Percentiles rank a stretch among this genome's conserved stretches.
phyloP scores from a whole-genome alignment of 2,329 filamentous ascomycete species.

The Exophiala sideris region DNA sequence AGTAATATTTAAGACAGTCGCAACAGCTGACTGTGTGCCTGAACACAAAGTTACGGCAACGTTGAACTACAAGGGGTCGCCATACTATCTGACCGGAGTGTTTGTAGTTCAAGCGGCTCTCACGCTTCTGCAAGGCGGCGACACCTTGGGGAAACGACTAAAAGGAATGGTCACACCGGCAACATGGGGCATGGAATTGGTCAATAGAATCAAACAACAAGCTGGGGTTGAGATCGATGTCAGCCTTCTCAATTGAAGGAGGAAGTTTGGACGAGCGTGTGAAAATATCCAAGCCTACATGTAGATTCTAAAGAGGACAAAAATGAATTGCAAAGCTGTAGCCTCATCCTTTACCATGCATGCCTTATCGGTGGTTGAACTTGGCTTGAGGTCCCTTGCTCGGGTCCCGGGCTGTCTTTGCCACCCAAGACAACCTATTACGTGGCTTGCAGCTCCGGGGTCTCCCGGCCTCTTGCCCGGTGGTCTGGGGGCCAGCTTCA shows the following conservation, averaged over 20 bases:
- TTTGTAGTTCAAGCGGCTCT: conserved; percentile 43
- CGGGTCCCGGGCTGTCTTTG: not conserved
- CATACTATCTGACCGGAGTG: conserved; percentile 42
- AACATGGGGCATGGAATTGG: conserved; percentile 43
- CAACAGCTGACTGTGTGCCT: not conserved
- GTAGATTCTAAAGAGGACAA: not conserved
- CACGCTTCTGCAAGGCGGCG: conserved; percentile 39
- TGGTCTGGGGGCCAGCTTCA: no score
- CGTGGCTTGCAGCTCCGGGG: no score
- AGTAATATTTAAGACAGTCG: not conserved
- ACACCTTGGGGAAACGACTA: conserved; percentile 38
- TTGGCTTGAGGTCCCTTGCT: not conserved
- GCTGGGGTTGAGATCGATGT: conserved; percentile 26
- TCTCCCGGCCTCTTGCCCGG: no score
- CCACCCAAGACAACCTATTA: not conserved
- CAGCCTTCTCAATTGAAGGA: not conserved
- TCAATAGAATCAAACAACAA: conserved; percentile 43
- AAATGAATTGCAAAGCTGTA: not conserved
- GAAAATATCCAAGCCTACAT: not conserved
- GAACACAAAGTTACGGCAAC: conserved; percentile 37
- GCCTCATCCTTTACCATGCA: not conserved
- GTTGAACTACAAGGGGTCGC: conserved; percentile 37
- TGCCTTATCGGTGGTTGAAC: no score
- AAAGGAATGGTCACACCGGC: conserved; percentile 48
- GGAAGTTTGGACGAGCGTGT: not conserved